Percentiles rank a stretch among this genome's conserved stretches.
Conservation (phyloP, 495 filamentous ascomycete species). For the Neurospora intermedia region DNA sequence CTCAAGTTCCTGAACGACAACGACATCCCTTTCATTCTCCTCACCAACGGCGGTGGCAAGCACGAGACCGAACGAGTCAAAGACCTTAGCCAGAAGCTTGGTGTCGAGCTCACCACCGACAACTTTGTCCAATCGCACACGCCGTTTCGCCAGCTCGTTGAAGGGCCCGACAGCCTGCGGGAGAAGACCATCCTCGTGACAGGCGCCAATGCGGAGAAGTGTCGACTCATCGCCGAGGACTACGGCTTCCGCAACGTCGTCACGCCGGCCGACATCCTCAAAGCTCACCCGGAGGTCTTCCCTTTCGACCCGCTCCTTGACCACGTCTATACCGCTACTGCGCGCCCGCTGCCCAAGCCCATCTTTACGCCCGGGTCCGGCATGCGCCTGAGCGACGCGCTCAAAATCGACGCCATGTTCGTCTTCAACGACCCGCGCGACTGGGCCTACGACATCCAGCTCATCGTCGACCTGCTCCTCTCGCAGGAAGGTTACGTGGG, state of each 20-base stretch:
- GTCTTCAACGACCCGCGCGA: constrained; percentile 88
- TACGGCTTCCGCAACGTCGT: constrained; percentile 74
- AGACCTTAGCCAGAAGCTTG: constrained; percentile 69
- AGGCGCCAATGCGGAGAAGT: constrained; percentile 69
- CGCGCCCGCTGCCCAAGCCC: constrained; percentile 48
- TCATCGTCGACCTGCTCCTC: constrained; percentile 72
- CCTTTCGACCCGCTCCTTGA: constrained; percentile 58
- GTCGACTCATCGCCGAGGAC: constrained; percentile 60
- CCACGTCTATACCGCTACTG: constrained; percentile 46
- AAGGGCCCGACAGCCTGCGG: constrained; percentile 18
- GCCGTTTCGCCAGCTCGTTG: constrained; percentile 58
- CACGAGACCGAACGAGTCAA: constrained; percentile 73
- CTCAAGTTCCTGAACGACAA: constrained; percentile 60
- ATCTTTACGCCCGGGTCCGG: constrained; percentile 6
- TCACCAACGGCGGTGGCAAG: constrained; percentile 91
- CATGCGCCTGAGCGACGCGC: constrained; percentile 20
- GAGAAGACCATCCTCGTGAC: constrained; percentile 71
- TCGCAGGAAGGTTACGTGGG: constrained; percentile 65
- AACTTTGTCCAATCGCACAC: constrained; percentile 95
- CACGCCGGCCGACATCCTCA: constrained; percentile 74
- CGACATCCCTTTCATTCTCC: constrained; percentile 71
- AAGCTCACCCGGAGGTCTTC: constrained; percentile 63
- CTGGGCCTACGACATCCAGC: constrained; percentile 79
- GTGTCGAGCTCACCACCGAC: constrained; percentile 61
- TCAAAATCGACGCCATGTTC: constrained; percentile 76